Conservation (phyloP, 768 basidiomycete genomes). For the Ramaria sp. region DNA sequence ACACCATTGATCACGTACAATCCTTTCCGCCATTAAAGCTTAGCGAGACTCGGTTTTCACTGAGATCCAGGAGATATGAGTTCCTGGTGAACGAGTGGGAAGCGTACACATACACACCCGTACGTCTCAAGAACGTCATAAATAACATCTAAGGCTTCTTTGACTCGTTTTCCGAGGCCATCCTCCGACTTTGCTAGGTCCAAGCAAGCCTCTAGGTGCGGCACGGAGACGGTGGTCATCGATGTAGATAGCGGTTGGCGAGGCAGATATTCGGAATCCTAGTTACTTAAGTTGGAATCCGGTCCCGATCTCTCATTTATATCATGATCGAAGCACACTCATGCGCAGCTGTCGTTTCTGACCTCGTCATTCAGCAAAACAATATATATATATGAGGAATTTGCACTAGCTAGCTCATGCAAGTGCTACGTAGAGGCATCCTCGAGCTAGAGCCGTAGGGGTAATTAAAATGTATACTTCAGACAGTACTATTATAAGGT, state of each 20-base stretch:
- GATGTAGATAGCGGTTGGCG: background rate
- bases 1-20: constrained; percentile 43
- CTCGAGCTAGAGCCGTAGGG: too few relatives aligned
- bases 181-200: constrained; percentile 42
- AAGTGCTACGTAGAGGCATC: too few relatives aligned
- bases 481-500: too few relatives aligned
- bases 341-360: too few relatives aligned
- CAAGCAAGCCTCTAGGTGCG: constrained; percentile 38
- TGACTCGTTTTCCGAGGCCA: constrained; percentile 49
- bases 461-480: too few relatives aligned
- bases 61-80: background rate
- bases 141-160: constrained; percentile 75
- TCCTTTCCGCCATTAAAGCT: constrained; percentile 99
- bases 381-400: too few relatives aligned
- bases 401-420: too few relatives aligned
- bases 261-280: too few relatives aligned
- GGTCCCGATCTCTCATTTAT: too few relatives aligned
- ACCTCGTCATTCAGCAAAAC: too few relatives aligned
- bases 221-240: background rate
- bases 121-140: constrained; percentile 64
- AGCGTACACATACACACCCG: constrained; percentile 49
- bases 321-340: too few relatives aligned
- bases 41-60: constrained; percentile 55
- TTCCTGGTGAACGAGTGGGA: constrained; percentile 11
- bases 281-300: too few relatives aligned